A percentile compares a stretch with the other conserved stretches of the same genome.
These are phyloP conservation scores for Candida sojae DNA, from an alignment of 1,139 yeast genomes.

Conservation along the genomic window DNA sequence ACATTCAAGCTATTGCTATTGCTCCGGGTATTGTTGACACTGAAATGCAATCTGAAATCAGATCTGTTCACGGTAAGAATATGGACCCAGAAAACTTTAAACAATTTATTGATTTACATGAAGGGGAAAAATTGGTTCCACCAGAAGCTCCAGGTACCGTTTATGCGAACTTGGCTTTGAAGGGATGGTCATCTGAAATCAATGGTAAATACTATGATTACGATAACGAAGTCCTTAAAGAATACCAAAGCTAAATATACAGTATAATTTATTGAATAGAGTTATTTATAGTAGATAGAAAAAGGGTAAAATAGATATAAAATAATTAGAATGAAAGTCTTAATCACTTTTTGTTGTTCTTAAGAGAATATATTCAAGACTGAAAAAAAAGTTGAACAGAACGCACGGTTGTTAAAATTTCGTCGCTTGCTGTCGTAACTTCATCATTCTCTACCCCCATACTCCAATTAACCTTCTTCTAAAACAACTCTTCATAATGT, in stretches of 20 bases:
- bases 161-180: conserved; percentile 64
- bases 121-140: conserved; percentile 53
- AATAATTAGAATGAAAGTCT: too few relatives aligned
- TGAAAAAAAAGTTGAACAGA: too few relatives aligned
- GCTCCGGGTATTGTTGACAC: conserved; percentile 97
- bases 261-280: too few relatives aligned
- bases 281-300: too few relatives aligned
- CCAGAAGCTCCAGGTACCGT: conserved; percentile 74
- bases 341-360: too few relatives aligned
- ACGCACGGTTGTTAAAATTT: too few relatives aligned
- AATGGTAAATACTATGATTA: conserved; percentile 70
- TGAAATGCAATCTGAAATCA: conserved; percentile 75
- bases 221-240: conserved; percentile 39
- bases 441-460: too few relatives aligned
- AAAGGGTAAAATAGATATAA: too few relatives aligned
- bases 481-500: background rate
- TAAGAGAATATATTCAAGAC: too few relatives aligned
- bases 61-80: conserved; percentile 53
- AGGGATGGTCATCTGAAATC: conserved; percentile 53
- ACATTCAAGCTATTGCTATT: conserved; percentile 61
- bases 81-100: conserved; percentile 62
- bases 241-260: conserved; percentile 4
- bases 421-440: too few relatives aligned
- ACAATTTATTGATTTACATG: conserved; percentile 62
- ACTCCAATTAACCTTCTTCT: too few relatives aligned